Base-by-base conservation (phyloP, 2,329 filamentous ascomycete genomes). In the Mariannaea sp. region DNA sequence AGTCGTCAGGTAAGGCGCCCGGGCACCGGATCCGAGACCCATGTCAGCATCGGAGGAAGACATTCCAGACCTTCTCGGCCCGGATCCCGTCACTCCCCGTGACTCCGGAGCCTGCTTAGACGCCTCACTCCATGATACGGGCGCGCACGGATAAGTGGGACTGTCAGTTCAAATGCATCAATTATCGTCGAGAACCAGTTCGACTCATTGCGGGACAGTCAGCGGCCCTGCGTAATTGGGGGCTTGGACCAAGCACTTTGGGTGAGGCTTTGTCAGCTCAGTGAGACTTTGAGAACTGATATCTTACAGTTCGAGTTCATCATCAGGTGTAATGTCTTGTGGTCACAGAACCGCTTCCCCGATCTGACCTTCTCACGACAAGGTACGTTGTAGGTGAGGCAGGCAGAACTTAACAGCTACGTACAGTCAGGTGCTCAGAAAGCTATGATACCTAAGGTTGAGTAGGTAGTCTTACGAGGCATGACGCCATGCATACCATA, bases 1-100 rank as follows among this genome's bases (percentile, higher is more conserved):
- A 33, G 54, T 43, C 38, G 29, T 33, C 41, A 16, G 20, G 27
- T n/a, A n/a, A n/a, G n/a, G n/a, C n/a, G n/a, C n/a, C n/a, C n/a
- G n/a, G n/a, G n/a, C n/a, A n/a, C n/a, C n/a, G n/a, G n/a, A n/a
- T n/a, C n/a, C n/a, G n/a, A n/a, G n/a, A n/a, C n/a, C n/a, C n/a
- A n/a, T n/a, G n/a, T n/a, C n/a, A n/a, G n/a, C n/a, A n/a, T n/a
- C n/a, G n/a, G n/a, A n/a, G n/a, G n/a, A n/a, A n/a, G n/a, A n/a
- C n/a, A n/a, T n/a, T n/a, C n/a, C n/a, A n/a, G n/a, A n/a, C n/a
- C n/a, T n/a, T n/a, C n/a, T 12, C 26, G 12, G 13, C 4, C 29
- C 9, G 5, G 29, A 32, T n/a, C 10, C 29, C 29, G 29, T 32
- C 29, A 5, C 29, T 32, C 29, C 7, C 7, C 9, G 29, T 12